Percentiles rank a stretch among this genome's conserved stretches.
Conservation (phyloP, 768 basidiomycete genomes). For the Leccinum olivaceopallidum region DNA sequence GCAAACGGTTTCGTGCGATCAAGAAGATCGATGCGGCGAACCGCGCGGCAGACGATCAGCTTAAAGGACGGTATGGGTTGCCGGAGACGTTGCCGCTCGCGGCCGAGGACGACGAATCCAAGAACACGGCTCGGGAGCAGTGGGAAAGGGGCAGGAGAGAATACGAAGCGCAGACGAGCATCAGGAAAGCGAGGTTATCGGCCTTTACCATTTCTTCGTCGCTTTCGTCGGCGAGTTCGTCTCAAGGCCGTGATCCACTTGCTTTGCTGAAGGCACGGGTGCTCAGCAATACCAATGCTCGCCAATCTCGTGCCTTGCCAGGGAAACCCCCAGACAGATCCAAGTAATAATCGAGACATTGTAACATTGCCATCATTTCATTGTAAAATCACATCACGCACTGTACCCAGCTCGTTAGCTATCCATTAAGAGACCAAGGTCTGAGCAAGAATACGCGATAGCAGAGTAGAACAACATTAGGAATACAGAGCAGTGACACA, state of each 20-base stretch:
- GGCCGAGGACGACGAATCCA: constrained; percentile 61
- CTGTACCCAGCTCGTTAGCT: constrained; percentile 13
- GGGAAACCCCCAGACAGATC: constrained; percentile 24
- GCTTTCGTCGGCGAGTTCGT: constrained; percentile 18
- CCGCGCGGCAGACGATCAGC: constrained; percentile 62
- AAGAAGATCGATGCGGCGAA: constrained; percentile 80
- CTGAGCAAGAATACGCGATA: constrained; percentile 49
- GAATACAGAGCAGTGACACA: constrained; percentile 50
- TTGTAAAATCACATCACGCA: constrained; percentile 18
- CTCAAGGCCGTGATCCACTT: constrained; percentile 34
- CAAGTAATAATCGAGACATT: constrained; percentile 18
- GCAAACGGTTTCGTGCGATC: constrained; percentile 82
- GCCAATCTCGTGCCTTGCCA: constrained; percentile 30
- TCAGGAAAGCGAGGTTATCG: constrained; percentile 49
- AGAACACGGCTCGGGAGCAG: constrained; percentile 59
- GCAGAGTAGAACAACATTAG: constrained; percentile 61
- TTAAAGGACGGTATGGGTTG: constrained; percentile 78
- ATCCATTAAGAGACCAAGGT: constrained; percentile 35
- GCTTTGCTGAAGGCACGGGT: constrained; percentile 54
- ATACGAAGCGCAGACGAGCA: constrained; percentile 42
- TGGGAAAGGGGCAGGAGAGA: constrained; percentile 59
- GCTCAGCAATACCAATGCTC: constrained; percentile 62
- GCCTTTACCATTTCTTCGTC: constrained; percentile 29
- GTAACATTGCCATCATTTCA: constrained; percentile 4
- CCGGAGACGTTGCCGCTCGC: constrained; percentile 66